These are phyloP conservation scores for Amyloporia xantha DNA, from an alignment of 768 basidiomycete genomes.

Conservation along the genomic window DNA sequence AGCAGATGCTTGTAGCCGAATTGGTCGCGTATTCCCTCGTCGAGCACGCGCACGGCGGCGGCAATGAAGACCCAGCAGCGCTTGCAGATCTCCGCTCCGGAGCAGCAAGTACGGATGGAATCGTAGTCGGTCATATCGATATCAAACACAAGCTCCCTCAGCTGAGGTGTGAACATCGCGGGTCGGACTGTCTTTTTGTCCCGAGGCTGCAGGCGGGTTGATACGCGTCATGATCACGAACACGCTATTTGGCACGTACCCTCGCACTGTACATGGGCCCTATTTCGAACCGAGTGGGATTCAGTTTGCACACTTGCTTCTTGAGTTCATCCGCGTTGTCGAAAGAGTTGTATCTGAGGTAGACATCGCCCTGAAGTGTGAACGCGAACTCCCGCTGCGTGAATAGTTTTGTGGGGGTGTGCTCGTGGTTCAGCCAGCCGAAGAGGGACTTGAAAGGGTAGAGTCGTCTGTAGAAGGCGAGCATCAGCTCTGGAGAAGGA, in stretches of 20 bases:
- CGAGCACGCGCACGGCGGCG: constrained; percentile 83
- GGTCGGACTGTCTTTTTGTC: constrained; percentile 81
- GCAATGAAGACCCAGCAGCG: constrained; percentile 95
- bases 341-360: constrained; percentile 94
- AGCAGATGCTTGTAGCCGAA: constrained; percentile 88
- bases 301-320: constrained; percentile 76
- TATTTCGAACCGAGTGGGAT: constrained; percentile 94
- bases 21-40: constrained; percentile 72
- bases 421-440: constrained; percentile 92
- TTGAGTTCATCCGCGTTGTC: constrained; percentile 82
- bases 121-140: constrained; percentile 99
- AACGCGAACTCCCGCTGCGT: constrained; percentile 95
- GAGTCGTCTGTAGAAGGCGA: constrained; percentile 79
- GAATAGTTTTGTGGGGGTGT: constrained; percentile 71
- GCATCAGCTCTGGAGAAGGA: constrained; percentile 56
- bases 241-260: constrained; percentile 44
- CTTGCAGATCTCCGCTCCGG: constrained; percentile 82
- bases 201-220: constrained; percentile 52
- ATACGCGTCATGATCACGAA: neutral
- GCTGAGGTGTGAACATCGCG: constrained; percentile 60
- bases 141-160: constrained; percentile 96
- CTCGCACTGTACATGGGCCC: constrained; percentile 87
- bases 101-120: constrained; percentile 89
- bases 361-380: constrained; percentile 85
- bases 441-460: constrained; percentile 95